Evolutionary conservation across 495 filamentous ascomycete species (phyloP).

Genomic region (Xylaria telfairii): DNA sequence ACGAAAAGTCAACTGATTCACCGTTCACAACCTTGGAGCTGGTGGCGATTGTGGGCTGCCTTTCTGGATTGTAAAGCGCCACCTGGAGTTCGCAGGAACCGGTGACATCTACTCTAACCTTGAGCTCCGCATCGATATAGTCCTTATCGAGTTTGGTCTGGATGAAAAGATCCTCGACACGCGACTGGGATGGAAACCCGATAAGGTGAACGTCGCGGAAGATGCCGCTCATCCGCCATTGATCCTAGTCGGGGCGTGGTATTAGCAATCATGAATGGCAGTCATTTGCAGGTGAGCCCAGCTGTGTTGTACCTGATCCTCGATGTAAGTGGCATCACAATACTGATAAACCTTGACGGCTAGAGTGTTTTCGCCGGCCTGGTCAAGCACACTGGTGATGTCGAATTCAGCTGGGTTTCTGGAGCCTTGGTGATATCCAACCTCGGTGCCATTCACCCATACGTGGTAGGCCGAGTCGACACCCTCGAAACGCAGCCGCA

Average conservation of each 20-base stretch:
- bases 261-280: neutral
- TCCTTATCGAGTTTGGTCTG: constrained; percentile 59
- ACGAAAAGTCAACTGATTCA: constrained; percentile 39
- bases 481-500: constrained; percentile 69
- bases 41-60: constrained; percentile 28
- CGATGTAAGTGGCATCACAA: constrained; percentile 68
- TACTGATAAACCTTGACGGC: constrained; percentile 67
- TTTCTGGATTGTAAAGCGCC: constrained; percentile 41
- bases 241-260: constrained; percentile 38
- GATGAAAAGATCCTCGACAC: constrained; percentile 66
- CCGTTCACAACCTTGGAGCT: constrained; percentile 22
- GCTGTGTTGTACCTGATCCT: constrained; percentile 57
- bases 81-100: constrained; percentile 40
- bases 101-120: constrained; percentile 50
- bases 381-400: constrained; percentile 53
- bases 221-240: constrained; percentile 48
- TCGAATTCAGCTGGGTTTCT: constrained; percentile 70
- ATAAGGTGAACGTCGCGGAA: constrained; percentile 71
- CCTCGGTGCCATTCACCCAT: constrained; percentile 63
- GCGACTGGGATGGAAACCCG: constrained; percentile 54
- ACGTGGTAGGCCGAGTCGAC: constrained; percentile 72
- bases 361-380: constrained; percentile 54
- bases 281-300: neutral
- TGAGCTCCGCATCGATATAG: constrained; percentile 61
- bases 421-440: constrained; percentile 70